Percentiles rank a stretch among this genome's conserved stretches.
phyloP scores from a whole-genome alignment of 2,329 filamentous ascomycete genomes.

The Talaromyces pinophilus region DNA sequence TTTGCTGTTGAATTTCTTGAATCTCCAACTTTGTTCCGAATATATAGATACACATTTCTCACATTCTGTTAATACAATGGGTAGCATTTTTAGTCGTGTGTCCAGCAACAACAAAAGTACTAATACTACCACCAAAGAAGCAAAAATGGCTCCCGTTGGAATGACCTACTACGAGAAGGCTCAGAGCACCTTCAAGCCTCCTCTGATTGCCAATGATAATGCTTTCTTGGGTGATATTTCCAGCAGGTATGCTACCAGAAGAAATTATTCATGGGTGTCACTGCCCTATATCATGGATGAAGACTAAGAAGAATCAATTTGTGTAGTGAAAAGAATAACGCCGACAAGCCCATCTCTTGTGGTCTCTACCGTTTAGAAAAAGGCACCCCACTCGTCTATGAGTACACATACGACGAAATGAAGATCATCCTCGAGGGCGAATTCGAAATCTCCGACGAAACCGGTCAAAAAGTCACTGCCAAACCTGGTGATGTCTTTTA shows the following conservation, averaged over 20 bases:
- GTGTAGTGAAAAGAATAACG: constrained; percentile 55
- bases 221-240: constrained; percentile 66
- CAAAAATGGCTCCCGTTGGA: constrained; percentile 24
- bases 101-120: neutral
- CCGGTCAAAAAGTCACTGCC: constrained; percentile 61
- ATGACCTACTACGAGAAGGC: constrained; percentile 60
- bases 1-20: neutral
- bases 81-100: constrained; percentile 17
- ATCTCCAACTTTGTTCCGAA: neutral
- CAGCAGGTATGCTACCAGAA: constrained; percentile 45
- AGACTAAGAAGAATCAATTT: neutral
- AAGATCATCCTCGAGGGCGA: constrained; percentile 71
- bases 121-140: neutral
- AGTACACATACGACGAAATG: constrained; percentile 71
- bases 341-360: constrained; percentile 61
- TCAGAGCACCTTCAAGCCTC: constrained; percentile 62
- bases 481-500: constrained; percentile 67
- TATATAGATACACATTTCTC: neutral
- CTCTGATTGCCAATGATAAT: constrained; percentile 67
- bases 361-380: constrained; percentile 70
- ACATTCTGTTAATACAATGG: neutral
- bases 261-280: too few relatives aligned
- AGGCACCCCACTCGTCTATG: constrained; percentile 67
- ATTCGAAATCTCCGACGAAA: constrained; percentile 65
- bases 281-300: neutral